Conservation (phyloP, 208 protist genomes). For the Acanthamoeba healyi region DNA sequence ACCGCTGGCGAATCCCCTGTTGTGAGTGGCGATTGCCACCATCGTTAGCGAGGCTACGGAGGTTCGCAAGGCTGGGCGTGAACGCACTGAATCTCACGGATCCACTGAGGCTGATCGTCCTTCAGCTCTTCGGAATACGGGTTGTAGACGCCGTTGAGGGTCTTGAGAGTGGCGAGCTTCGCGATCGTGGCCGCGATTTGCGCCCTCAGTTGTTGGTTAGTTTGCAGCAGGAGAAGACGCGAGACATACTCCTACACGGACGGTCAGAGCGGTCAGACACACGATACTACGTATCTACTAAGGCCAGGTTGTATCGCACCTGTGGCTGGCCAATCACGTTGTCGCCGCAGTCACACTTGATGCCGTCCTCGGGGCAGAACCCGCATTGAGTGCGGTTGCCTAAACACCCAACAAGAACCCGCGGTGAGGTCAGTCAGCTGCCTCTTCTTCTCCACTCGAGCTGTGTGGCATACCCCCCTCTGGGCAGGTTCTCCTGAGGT, state of each 20-base stretch:
- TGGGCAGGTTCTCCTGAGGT: background rate
- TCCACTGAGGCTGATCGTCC: background rate
- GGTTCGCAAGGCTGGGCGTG: no score
- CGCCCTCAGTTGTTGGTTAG: background rate
- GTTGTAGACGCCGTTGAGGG: background rate
- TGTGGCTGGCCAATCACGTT: background rate
- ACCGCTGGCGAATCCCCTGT: background rate
- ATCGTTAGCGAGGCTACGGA: no score
- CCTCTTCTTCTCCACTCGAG: background rate
- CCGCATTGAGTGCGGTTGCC: background rate
- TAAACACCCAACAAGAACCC: no score
- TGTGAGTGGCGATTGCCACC: no score
- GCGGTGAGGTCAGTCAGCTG: background rate
- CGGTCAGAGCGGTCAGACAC: no score
- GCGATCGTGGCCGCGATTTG: background rate
- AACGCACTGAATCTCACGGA: background rate
- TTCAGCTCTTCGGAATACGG: background rate
- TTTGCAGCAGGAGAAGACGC: constrained; percentile 3
- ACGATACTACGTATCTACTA: no score
- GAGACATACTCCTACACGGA: background rate
- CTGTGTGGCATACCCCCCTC: no score
- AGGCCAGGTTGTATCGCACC: no score
- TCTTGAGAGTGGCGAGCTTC: background rate
- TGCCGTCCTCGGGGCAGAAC: background rate
- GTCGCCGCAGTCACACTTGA: background rate